Conservation (phyloP, 2,329 filamentous ascomycete species). For the Septoria petroselini region DNA sequence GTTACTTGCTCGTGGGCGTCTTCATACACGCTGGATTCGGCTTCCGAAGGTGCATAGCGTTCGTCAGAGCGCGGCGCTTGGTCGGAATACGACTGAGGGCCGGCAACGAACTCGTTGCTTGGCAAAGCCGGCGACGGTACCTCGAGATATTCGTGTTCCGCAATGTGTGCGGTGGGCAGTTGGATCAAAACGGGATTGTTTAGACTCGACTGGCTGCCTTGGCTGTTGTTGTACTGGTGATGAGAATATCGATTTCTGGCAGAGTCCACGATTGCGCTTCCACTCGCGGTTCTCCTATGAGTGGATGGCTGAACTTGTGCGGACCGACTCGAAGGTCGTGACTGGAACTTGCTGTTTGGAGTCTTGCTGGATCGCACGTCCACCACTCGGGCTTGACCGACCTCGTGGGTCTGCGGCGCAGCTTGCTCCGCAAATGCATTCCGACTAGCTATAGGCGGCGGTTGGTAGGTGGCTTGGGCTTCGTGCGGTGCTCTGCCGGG, state of each 20-base stretch:
- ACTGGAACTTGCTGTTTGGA: constrained; percentile 19
- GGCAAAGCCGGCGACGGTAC: constrained; percentile 17
- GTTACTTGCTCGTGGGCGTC: constrained; percentile 39
- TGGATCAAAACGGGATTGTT: constrained; percentile 6
- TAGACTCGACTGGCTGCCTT: constrained; percentile 16
- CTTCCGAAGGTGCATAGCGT: constrained; percentile 21
- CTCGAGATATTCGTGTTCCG: constrained; percentile 25
- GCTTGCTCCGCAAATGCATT: constrained; percentile 13
- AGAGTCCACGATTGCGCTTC: constrained; percentile 27
- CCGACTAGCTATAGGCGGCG: not conserved
- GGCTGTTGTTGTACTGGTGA: constrained; percentile 24
- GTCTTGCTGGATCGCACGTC: constrained; percentile 18
- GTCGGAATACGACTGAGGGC: constrained; percentile 24
- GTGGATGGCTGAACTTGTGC: constrained; percentile 5
- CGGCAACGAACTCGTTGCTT: constrained; percentile 21
- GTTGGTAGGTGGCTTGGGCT: not conserved
- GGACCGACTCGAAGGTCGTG: constrained; percentile 1
- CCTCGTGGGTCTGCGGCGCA: constrained; percentile 1
- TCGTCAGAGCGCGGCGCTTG: constrained; percentile 12
- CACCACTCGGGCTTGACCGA: constrained; percentile 19
- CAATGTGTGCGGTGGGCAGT: constrained; percentile 6
- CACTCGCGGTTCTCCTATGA: constrained; percentile 32
- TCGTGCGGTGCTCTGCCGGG: not conserved
- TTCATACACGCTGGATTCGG: constrained; percentile 43
- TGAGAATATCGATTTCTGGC: constrained; percentile 31